Evolutionary conservation across 2,329 filamentous ascomycete species (phyloP).

Genomic region (Monilinia fructigena): DNA sequence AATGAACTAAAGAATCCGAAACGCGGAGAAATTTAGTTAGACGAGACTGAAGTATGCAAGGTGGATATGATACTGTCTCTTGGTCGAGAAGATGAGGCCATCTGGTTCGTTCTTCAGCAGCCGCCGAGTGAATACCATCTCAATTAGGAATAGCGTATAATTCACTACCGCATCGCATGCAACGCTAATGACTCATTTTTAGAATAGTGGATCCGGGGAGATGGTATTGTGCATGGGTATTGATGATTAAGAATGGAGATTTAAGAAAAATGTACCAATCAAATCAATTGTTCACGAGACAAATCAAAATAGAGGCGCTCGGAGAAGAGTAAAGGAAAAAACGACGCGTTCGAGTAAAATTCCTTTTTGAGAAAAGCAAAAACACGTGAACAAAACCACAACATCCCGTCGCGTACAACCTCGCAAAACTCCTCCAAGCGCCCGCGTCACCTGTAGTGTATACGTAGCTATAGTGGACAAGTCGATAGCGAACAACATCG

Average conservation of each 20-base stretch:
- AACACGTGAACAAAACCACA: neutral
- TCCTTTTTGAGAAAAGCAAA: neutral
- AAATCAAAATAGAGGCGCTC: constrained; percentile 2
- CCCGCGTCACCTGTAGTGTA: constrained; percentile 28
- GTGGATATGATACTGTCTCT: constrained; percentile 37
- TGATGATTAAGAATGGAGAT: constrained; percentile 19
- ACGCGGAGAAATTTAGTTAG: constrained; percentile 34
- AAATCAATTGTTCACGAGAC: neutral
- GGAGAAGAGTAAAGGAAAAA: constrained; percentile 13
- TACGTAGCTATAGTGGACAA: neutral
- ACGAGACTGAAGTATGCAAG: constrained; percentile 24
- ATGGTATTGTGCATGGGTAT: constrained; percentile 15
- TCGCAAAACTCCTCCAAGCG: constrained; percentile 31
- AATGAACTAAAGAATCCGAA: constrained; percentile 34
- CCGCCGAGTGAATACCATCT: constrained; percentile 30
- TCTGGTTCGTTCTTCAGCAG: constrained; percentile 39
- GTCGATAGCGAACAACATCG: neutral
- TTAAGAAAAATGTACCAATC: constrained; percentile 6
- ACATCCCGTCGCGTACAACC: constrained; percentile 19
- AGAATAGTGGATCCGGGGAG: constrained; percentile 22
- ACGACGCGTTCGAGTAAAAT: constrained; percentile 17
- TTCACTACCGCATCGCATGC: constrained; percentile 32
- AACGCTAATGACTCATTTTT: constrained; percentile 40
- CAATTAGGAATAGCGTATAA: constrained; percentile 26
- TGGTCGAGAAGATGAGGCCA: constrained; percentile 38